A percentile compares a stretch with the other conserved stretches of the same genome.
Conservation (phyloP, 2,329 filamentous ascomycete species). For the Aspergillus floridensis region DNA sequence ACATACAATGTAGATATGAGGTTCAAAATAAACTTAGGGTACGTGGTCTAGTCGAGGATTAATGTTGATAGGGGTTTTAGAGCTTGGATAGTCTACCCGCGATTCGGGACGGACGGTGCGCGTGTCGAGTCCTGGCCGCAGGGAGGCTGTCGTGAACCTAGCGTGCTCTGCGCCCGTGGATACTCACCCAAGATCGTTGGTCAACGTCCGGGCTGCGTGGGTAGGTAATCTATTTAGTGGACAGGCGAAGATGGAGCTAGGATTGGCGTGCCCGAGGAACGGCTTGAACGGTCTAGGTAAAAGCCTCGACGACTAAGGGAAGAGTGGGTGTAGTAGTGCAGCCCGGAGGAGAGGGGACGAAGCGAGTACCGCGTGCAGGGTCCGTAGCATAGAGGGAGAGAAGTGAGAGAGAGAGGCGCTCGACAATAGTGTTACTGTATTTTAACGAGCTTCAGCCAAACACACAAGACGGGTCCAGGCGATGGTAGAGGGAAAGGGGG, state of each 20-base stretch:
- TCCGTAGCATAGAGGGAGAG: conserved; percentile 10
- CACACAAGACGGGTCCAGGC: background rate
- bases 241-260: conserved; percentile 19
- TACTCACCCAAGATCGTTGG: conserved; percentile 32
- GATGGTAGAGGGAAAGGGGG: background rate
- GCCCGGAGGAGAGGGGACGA: conserved; percentile 28
- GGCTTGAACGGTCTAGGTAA: conserved; percentile 28
- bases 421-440: conserved; percentile 5
- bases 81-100: conserved; percentile 38
- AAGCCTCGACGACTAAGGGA: conserved; percentile 27
- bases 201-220: conserved; percentile 20
- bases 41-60: conserved; percentile 11
- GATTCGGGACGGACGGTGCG: conserved; percentile 29
- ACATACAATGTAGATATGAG: conserved; percentile 10
- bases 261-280: conserved; percentile 37
- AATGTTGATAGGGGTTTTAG: conserved; percentile 19
- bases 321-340: conserved; percentile 38
- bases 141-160: conserved; percentile 32
- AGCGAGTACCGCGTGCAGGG: conserved; percentile 30
- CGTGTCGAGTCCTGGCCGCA: conserved; percentile 20
- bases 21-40: conserved; percentile 19
- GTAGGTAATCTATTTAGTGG: conserved; percentile 19
- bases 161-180: conserved; percentile 30
- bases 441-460: background rate
- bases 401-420: too few species aligned